Base-by-base conservation (phyloP, 768 basidiomycete species). In the Imleria badia region DNA sequence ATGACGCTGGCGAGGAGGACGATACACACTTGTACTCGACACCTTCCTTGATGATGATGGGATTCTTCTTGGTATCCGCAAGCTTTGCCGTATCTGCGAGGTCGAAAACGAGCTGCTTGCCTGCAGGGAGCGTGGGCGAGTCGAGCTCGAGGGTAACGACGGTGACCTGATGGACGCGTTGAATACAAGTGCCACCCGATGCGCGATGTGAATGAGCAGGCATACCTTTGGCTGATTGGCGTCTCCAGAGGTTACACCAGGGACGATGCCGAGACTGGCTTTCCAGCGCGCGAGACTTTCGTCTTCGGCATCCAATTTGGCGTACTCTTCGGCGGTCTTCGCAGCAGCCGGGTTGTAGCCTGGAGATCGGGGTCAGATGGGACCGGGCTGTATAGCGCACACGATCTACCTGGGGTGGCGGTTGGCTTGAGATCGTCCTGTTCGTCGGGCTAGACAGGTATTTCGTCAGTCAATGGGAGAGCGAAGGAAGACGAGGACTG, bases 211-310 rank as follows among this genome's bases (percentile, higher is more conserved):
- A 20, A 40, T 3, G 36, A 30, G 42, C 10, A 15, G 39, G 48
- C 67, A 39, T 58, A 88, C 92, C 82, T 91, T 91, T 47, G 89
- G 89, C 14, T 82, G 83, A 60, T 56, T 72, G 14, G 75, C 69
- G 52, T 75, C 65, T 19, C 67, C 73, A 14, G 45, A 29, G 5
- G 67, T 26, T 19, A 68, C 76, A 29, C 81, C 85, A 33, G 83
- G 79, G 48, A 81, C 79, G 56, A 98, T 85, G 49, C 96, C 96
- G 26, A 98, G 80, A 49, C 87, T 93, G 36, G 91, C 92, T 71
- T 98, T 98, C 96, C 96, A 98, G 59, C 93, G 86, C 31, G 88
- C 86, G 64, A 98, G 81, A 70, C 91, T 93, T 73, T 97, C 95
- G 69, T 98, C 95, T 57, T 89, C 79, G 30, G 88, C 86, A 73